Evolutionary conservation across 768 basidiomycete genomes (phyloP), one percentile per base, ranked within the genome.

Genomic region (Auricularia heimuer): DNA sequence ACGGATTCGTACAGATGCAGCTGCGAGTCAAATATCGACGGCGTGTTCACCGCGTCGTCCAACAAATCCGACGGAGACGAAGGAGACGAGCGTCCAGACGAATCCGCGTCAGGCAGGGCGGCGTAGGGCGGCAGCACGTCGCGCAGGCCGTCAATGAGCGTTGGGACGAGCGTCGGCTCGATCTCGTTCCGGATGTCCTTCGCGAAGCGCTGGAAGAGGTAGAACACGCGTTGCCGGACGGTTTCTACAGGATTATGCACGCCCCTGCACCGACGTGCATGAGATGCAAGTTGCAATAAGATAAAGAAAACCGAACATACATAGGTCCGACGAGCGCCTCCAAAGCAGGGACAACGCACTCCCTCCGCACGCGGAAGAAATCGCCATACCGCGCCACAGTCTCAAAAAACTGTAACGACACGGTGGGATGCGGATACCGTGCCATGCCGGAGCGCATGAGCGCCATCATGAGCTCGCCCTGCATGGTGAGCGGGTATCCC

Each of bases 361-460:
- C 90, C 70, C 88, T 91, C 67, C 93, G 86, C 29, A 94, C 87
- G 75, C 91, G 94, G 86, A 98, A 98, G 74, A 99, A 98, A 70
- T 98, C 97, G 42, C 86, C 84, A 73, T 98, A 99, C 61, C 97
- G 85, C n/a, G 91, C 84, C 11, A 83, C 83, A 3, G 91, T 90
- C 76, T 99, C 97, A 68, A 98, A 98, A 75, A 92, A 94, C 71
- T 96, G 94, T 75, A 95, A 81, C 7, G 84, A 80, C 21, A 98
- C 95, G 12, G 87, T 81, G 36, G 86, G 85, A 75, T 95, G 89
- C 4, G 92, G 94, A 76, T 88, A 94, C 3, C 82, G 79, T 14
- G 87, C 86, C 63, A 98, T 85, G 39, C 89, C 86, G 29, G 92
- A 91, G 70, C 89, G 84, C 51, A 97, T 85, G 61, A 97, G 85